Evolutionary conservation across 257 asterid species (phyloP).

Genomic region (Solanum clarkiae): DNA sequence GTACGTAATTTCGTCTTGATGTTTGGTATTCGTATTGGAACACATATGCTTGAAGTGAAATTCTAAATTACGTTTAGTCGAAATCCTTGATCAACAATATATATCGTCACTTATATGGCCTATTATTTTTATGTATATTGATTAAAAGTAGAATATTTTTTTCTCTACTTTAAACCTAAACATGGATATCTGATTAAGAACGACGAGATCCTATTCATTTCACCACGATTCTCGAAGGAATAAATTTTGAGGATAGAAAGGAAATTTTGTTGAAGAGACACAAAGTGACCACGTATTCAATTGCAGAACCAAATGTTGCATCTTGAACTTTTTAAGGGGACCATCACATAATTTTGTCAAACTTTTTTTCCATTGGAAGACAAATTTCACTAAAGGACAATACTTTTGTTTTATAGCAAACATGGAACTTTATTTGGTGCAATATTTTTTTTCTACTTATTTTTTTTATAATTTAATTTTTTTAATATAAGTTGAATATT

Average conservation of each 20-base stretch:
- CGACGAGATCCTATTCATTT: fast-evolving
- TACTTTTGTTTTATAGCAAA: background rate
- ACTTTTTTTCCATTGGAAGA: background rate
- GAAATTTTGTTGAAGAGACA: background rate
- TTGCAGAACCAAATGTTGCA: background rate
- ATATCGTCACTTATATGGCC: background rate
- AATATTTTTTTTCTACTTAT: background rate
- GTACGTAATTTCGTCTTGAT: too few species aligned
- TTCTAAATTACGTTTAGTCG: background rate
- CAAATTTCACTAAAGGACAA: background rate
- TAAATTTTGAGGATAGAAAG: background rate
- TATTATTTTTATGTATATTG: too few species aligned
- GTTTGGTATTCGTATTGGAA: background rate
- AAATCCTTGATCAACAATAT: background rate
- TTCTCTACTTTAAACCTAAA: background rate
- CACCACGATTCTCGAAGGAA: background rate
- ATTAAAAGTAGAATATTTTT: background rate
- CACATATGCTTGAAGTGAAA: background rate
- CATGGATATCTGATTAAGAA: background rate
- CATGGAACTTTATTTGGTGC: background rate
- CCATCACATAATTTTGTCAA: background rate
- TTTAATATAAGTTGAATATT: background rate
- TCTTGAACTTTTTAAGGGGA: background rate
- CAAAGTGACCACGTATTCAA: background rate
- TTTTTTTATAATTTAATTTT: background rate